Percentiles rank a stretch among this genome's conserved stretches.
These are phyloP conservation scores for Salix brachista DNA, from an alignment of 345 rosid species.

Conservation along the genomic window DNA sequence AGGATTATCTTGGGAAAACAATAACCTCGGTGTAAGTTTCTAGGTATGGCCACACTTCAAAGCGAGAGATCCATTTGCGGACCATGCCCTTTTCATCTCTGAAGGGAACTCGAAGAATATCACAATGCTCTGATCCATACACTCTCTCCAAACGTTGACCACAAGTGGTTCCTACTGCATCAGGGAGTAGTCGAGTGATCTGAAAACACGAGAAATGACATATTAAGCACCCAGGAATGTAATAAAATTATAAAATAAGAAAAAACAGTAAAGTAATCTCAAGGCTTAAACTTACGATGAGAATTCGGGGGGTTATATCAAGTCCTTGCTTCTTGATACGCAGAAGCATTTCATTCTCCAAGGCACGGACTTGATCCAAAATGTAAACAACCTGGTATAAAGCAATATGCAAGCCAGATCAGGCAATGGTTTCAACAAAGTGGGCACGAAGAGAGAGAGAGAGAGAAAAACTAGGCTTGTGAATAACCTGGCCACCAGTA, in stretches of 20 bases:
- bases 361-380: constrained; percentile 95
- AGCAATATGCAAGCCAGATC: background rate
- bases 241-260: background rate
- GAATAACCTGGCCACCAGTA: constrained; percentile 89
- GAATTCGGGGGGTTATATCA: constrained; percentile 74
- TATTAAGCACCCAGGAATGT: constrained; percentile 9
- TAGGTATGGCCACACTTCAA: constrained; percentile 96
- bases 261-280: background rate
- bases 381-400: constrained; percentile 73
- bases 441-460: background rate
- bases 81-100: constrained; percentile 73
- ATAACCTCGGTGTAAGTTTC: constrained; percentile 81
- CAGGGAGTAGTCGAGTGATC: constrained; percentile 88
- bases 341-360: constrained; percentile 83
- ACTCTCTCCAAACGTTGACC: constrained; percentile 91
- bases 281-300: constrained; percentile 48
- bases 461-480: background rate
- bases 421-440: background rate
- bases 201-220: constrained; percentile 22
- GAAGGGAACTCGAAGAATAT: constrained; percentile 87
- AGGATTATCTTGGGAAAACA: background rate
- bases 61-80: constrained; percentile 86
- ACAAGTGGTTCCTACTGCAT: constrained; percentile 88
- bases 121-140: constrained; percentile 62
- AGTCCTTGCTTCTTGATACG: constrained; percentile 93